Evolutionary conservation across 768 basidiomycete genomes (phyloP).

Genomic region (Trametes villosa): DNA sequence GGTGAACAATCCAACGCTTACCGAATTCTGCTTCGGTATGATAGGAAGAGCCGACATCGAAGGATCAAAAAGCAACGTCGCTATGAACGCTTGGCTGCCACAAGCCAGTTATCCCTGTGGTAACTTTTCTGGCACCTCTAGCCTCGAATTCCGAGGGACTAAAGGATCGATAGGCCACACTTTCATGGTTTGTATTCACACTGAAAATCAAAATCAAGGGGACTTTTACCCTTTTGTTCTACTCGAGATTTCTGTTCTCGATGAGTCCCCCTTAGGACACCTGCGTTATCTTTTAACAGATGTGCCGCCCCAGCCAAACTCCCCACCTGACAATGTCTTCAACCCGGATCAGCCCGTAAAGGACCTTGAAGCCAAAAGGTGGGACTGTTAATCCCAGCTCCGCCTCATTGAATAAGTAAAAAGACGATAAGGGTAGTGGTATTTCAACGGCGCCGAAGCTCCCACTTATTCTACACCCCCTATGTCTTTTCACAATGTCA

Average conservation of each 20-base stretch:
- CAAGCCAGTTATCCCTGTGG: slow-evolving; percentile 82
- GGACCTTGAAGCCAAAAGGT: slow-evolving; percentile 75
- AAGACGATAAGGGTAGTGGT: slow-evolving; percentile 82
- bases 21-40: slow-evolving; percentile 81
- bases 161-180: slow-evolving; percentile 83
- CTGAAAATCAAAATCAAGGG: slow-evolving; percentile 84
- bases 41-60: slow-evolving; percentile 84
- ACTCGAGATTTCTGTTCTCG: slow-evolving; percentile 81
- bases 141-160: slow-evolving; percentile 78
- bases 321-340: slow-evolving; percentile 82
- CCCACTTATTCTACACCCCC: slow-evolving; percentile 83
- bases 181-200: slow-evolving; percentile 83
- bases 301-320: slow-evolving; percentile 84
- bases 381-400: slow-evolving; percentile 70
- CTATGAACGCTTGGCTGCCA: slow-evolving; percentile 85
- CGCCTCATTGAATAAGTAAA: slow-evolving; percentile 80
- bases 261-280: slow-evolving; percentile 81
- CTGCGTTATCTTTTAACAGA: slow-evolving; percentile 82
- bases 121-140: slow-evolving; percentile 83
- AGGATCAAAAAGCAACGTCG: slow-evolving; percentile 84
- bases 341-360: slow-evolving; percentile 68
- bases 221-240: slow-evolving; percentile 82
- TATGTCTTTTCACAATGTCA: slow-evolving; percentile 86
- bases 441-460: slow-evolving; percentile 79
- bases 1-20: slow-evolving; percentile 84